These are phyloP conservation scores for Neurospora tetrasperma DNA, from an alignment of 495 filamentous ascomycete genomes.

Conservation along the genomic window DNA sequence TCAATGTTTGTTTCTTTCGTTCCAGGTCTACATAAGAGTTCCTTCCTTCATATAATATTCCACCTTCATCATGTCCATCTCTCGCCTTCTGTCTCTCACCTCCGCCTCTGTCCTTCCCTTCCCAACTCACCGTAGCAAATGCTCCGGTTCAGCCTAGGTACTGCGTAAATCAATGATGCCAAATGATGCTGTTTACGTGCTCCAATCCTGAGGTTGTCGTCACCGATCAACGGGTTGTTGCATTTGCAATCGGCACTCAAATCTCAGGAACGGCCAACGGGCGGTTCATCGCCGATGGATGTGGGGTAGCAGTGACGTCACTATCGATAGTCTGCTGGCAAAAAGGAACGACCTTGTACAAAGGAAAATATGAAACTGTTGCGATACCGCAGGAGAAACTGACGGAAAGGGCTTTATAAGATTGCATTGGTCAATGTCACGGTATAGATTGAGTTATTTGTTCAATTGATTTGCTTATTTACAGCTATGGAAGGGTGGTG, in stretches of 20 bases:
- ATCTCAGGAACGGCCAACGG: too few species aligned
- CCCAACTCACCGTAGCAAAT: too few species aligned
- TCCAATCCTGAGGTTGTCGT: too few species aligned
- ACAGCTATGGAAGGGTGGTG: background rate
- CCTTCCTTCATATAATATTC: background rate
- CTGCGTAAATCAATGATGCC: too few species aligned
- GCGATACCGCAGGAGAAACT: background rate
- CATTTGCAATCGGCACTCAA: too few species aligned
- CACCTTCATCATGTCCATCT: background rate
- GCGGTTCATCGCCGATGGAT: too few species aligned
- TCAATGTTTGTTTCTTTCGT: background rate
- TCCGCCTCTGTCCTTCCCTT: background rate
- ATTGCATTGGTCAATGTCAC: background rate
- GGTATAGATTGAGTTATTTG: fast-evolving
- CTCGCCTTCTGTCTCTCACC: background rate
- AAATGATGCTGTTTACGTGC: too few species aligned
- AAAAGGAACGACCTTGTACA: background rate
- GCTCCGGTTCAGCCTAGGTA: too few species aligned
- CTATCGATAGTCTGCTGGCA: background rate
- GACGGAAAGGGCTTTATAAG: background rate
- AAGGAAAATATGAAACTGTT: background rate
- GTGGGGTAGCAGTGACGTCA: background rate
- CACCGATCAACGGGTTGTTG: too few species aligned
- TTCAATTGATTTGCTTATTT: background rate
- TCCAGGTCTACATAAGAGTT: background rate